Percentiles rank a stretch among this genome's conserved stretches.
Evolutionary conservation across 139 green algal species (phyloP).

Genomic region (Chlorella sp.): DNA sequence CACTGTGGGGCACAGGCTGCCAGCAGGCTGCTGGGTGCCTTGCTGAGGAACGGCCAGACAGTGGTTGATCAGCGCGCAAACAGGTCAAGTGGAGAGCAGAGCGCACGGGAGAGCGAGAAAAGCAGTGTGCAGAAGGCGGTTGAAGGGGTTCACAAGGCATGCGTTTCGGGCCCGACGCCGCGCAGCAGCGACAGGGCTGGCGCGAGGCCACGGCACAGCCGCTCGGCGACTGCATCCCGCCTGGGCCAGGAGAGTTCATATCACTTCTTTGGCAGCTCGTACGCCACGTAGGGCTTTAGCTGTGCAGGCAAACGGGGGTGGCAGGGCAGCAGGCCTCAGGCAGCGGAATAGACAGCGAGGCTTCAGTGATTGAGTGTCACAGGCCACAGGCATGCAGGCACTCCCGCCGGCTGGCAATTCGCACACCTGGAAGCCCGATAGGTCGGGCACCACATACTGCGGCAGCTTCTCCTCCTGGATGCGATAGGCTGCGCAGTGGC

Average conservation of each 20-base stretch:
- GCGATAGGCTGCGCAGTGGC: too few relatives aligned
- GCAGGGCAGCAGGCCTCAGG: background rate
- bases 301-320: background rate
- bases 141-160: too few relatives aligned
- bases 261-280: background rate
- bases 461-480: conserved; percentile 22
- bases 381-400: background rate
- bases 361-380: background rate
- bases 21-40: background rate
- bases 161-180: too few relatives aligned
- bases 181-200: too few relatives aligned
- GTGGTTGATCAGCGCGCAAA: background rate
- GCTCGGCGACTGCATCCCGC: too few relatives aligned
- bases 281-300: conserved; percentile 27
- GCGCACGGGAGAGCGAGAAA: background rate
- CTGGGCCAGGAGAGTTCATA: too few relatives aligned
- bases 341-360: background rate
- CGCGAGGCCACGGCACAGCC: too few relatives aligned
- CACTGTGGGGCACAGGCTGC: too few relatives aligned
- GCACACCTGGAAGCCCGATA: conserved; percentile 34
- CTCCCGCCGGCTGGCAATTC: too few relatives aligned
- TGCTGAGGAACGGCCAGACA: background rate
- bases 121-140: too few relatives aligned
- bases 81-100: background rate
- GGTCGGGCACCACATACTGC: conserved; percentile 42